Evolutionary conservation across 2,329 filamentous ascomycete species (phyloP), one percentile per base, ranked within the genome.

Genomic region (Akanthomyces muscarius): DNA sequence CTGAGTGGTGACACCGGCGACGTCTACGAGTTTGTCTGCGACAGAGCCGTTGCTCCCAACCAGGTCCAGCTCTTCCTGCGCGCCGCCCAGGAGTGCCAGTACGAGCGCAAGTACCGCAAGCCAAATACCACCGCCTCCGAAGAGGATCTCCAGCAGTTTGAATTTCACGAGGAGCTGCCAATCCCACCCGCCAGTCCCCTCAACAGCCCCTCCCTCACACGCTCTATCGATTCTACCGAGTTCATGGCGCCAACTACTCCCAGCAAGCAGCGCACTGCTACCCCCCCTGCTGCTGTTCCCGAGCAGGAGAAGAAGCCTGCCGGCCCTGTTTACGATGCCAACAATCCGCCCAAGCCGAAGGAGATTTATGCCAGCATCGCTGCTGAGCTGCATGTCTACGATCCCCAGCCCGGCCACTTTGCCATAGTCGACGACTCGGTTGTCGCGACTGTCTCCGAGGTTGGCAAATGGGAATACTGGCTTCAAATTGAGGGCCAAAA

Each of bases 1-100:
- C 79, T 98, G 65, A 97, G 92, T 70, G 95, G 95, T 63, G 95
- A 99, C 80, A 84, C 86, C 38, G 94, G 92, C 61, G 95, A 99
- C 76, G 83, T 98, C n/a, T 99, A 91, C 83, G 94, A 99, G 75
- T 99, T 98, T 73, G 90, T 99, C 67, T 98, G 93, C 79, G 95
- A 98, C 77, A 75, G 81, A 45, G 87, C 88, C 14, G 85, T 90
- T 48, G 81, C 87, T 33, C 79, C 86, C 3, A 83, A 86, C 54
- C 89, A 93, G 69, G 89, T 95, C 28, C 83, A 88, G 52, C 86
- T 89, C 18, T 98, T 99, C 74, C 87, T 94, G 71, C 82, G 89
- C 61, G 88, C 92, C 60, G 91, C 95, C 8, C 85, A 91, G 63
- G 89, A 97, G 84, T 97, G 95, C 74, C 95, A 99, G 76, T 99